Evolutionary conservation across 257 asterid genomes (phyloP), one percentile per base, ranked within the genome.

Genomic region (Solanum pimpinellifolium): DNA sequence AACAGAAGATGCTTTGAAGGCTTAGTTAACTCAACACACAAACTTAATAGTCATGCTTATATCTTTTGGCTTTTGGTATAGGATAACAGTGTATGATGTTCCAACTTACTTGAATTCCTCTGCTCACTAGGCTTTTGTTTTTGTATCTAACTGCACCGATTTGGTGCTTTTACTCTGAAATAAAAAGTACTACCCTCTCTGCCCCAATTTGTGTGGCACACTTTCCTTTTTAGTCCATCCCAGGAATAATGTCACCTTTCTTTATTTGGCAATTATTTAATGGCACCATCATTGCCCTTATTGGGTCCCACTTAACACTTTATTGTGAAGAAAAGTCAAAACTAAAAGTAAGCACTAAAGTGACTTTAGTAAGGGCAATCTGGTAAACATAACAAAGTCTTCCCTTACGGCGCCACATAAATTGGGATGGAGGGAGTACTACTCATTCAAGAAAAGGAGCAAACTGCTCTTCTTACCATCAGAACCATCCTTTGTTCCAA

Each of bases 401-500:
- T 62, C 69, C 29, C n/a, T 62, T 62, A 62, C 31, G 7, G 69
- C 2, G 1, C 29, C 69, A 62, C 69, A 62, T 62, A 62, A 62
- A 62, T 62, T 62, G 69, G 69, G 31, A 62, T 11, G 14, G 29
- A 60, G 27, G 69, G 69, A 60, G 69, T 62, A 23, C 60, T 27
- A 80, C 68, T 80, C 68, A 80, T 80, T 13, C 68, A 80, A 80
- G 59, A 72, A 72, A 66, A 72, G 87, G 89, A 75, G 49, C 72
- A 85, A 83, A 86, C n/a, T 66, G 81, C 75, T 52, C 62, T 74
- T 85, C 89, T 85, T 90, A 94, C 98, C 98, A 23, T 88, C 86
- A n/a, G 98, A 92, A 52, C 94, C 96, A 86, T 92, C 94, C 87
- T 93, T 93, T 46, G 90, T 87, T 65, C 92, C 95, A 73, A 94